These are phyloP conservation scores for Ilyonectria robusta DNA, from an alignment of 2,329 filamentous ascomycete genomes.

Conservation along the genomic window DNA sequence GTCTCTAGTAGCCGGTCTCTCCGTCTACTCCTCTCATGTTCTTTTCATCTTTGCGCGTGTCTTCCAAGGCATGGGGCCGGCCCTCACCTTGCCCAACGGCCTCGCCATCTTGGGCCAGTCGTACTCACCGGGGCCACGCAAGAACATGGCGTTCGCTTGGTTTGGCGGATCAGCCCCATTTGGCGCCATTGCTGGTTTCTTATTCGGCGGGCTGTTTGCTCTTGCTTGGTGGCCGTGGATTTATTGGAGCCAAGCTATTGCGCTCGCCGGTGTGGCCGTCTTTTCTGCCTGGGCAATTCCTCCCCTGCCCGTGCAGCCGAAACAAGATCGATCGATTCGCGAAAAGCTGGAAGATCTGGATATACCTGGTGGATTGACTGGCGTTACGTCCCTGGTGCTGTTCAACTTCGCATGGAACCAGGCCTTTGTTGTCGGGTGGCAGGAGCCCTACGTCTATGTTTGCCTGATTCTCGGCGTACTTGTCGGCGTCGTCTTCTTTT, in stretches of 20 bases:
- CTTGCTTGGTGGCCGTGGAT: constrained; percentile 60
- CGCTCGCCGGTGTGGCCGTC: constrained; percentile 8
- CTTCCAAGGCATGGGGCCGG: constrained; percentile 68
- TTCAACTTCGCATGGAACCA: constrained; percentile 77
- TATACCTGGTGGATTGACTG: constrained; percentile 50
- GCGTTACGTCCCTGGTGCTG: constrained; percentile 67
- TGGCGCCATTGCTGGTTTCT: constrained; percentile 48
- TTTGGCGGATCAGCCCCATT: constrained; percentile 54
- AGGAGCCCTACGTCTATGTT: constrained; percentile 65
- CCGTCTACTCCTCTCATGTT: constrained; percentile 52
- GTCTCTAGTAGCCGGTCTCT: constrained; percentile 59
- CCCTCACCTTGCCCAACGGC: constrained; percentile 69
- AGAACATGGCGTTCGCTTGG: constrained; percentile 53
- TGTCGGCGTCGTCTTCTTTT: constrained; percentile 46
- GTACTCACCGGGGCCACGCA: constrained; percentile 57
- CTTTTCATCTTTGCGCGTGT: constrained; percentile 64
- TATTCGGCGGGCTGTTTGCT: constrained; percentile 43
- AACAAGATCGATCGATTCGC: constrained; percentile 35
- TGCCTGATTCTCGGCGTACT: constrained; percentile 68
- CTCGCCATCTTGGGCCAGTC: constrained; percentile 68
- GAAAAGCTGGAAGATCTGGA: constrained; percentile 16
- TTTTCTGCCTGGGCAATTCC: constrained; percentile 36
- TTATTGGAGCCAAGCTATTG: constrained; percentile 24
- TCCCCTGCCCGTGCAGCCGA: neutral
- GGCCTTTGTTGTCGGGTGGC: constrained; percentile 69